A percentile compares a stretch with the other conserved stretches of the same genome.
These are phyloP conservation scores for Roridomyces roridus DNA, from an alignment of 768 basidiomycete species.

Conservation along the genomic window DNA sequence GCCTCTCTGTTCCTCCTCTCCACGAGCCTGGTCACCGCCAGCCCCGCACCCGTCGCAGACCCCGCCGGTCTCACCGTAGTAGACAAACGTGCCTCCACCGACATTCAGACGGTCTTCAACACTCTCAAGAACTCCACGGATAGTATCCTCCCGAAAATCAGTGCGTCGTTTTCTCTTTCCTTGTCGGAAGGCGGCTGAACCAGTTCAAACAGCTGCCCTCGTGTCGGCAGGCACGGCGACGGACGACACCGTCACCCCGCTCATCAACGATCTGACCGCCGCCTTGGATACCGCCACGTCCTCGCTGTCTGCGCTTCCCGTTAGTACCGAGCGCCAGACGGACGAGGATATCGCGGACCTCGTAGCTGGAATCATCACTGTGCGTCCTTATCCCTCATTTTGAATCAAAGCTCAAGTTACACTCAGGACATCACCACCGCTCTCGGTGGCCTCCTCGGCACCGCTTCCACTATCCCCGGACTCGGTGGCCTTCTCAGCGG, in stretches of 20 bases:
- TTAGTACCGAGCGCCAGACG: slow-evolving; percentile 28
- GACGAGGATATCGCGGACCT: slow-evolving; percentile 32
- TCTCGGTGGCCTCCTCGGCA: slow-evolving; percentile 28
- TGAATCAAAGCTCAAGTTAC: not conserved
- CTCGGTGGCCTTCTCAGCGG: slow-evolving; percentile 29
- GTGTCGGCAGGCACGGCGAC: slow-evolving; percentile 22
- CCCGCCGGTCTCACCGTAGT: slow-evolving; percentile 1
- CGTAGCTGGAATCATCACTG: slow-evolving; percentile 31
- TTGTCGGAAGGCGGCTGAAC: no score
- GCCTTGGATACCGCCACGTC: slow-evolving; percentile 30
- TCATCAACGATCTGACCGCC: slow-evolving; percentile 28
- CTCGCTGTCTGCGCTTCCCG: slow-evolving; percentile 23
- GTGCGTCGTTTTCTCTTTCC: slow-evolving; percentile 11
- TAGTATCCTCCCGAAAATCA: slow-evolving; percentile 28
- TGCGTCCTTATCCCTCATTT: slow-evolving; percentile 12
- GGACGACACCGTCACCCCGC: slow-evolving; percentile 27
- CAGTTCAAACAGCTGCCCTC: slow-evolving; percentile 7
- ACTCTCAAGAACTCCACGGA: slow-evolving; percentile 26
- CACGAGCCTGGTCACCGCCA: slow-evolving; percentile 19
- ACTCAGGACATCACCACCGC: slow-evolving; percentile 29
- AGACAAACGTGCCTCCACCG: slow-evolving; percentile 22
- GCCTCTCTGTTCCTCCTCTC: slow-evolving; percentile 11
- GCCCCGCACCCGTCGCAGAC: not conserved
- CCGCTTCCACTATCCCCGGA: slow-evolving; percentile 26
- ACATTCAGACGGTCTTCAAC: slow-evolving; percentile 26